Evolutionary conservation across 2,329 filamentous ascomycete genomes (phyloP), one percentile per base, ranked within the genome.

Genomic region (Apiospora koreana): DNA sequence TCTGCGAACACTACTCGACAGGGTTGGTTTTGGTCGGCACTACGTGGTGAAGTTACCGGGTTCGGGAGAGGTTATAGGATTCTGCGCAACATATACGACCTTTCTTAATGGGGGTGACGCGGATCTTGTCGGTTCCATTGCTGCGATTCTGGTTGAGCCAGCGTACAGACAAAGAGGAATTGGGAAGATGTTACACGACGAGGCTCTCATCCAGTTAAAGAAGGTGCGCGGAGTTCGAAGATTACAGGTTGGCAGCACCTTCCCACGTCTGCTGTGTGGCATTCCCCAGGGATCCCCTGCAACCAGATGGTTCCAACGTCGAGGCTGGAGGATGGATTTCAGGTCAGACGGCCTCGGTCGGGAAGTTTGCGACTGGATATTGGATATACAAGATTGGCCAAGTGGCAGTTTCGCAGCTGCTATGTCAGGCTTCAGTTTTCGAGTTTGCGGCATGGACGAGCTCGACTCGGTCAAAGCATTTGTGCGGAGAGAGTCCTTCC

Each of bases 61-160:
- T 14, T 83, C 78, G 3, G 77, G 77, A 9, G 80, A 82, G 45
- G 74, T 87, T 31, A 76, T 90, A 46, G 88, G 88, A 0, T 90
- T 90, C 72, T 90, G 88, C 74, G 87, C 88, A 12, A 89, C 88
- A 10, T 90, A 87, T 75, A 86, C 87, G 41, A 88, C 86, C 4
- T 89, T 87, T 76, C 83, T 85, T 64, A 86, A 88, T 72, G 84
- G 84, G 72, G 84, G 82, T 48, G 84, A 82, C 25, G 85, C 88
- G 72, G 82, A 82, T 43, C 80, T 89, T 50, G 82, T 90, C 65
- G 88, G 87, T 10, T 90, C 87, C 3, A 76, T 91, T 42, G 87
- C 87, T 14, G 78, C 84, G 14, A 77, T 91, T 38, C 77, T 90
- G 43, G 88, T 90, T 25, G 83, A 82, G 42, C 80, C 84, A 43